Conservation (phyloP, 306 rosid genomes). For the Psophocarpus tetragonolobus region DNA sequence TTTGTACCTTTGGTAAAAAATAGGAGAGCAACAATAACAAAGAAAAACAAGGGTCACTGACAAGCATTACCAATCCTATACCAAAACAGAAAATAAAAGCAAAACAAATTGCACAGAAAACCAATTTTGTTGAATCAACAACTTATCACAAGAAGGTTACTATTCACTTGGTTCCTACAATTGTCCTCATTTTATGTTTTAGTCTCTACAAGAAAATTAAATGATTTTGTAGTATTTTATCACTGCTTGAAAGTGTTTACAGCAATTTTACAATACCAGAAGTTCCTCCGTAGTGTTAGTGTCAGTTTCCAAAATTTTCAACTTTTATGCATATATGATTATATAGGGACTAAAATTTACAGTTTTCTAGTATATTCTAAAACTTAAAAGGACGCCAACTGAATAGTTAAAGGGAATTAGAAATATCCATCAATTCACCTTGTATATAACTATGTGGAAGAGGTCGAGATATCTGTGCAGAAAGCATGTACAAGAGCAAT, state of each 20-base stretch:
- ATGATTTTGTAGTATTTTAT: neutral
- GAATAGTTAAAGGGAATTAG: neutral
- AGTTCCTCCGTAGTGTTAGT: neutral
- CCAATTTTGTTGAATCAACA: neutral
- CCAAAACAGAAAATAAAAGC: neutral
- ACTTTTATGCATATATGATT: neutral
- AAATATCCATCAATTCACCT: constrained; percentile 53
- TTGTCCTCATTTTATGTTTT: neutral
- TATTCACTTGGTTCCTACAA: neutral
- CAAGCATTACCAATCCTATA: neutral
- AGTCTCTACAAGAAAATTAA: neutral
- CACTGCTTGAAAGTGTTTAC: neutral
- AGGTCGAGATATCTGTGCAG: constrained; percentile 77
- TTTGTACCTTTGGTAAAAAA: constrained; percentile 56
- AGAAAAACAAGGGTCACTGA: constrained; percentile 10
- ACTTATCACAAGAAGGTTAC: neutral
- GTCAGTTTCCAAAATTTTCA: neutral
- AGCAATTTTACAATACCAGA: neutral
- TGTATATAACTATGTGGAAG: constrained; percentile 81
- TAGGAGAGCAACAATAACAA: neutral
- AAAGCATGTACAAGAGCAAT: constrained; percentile 79
- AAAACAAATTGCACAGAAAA: neutral
- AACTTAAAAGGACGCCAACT: neutral
- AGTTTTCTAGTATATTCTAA: neutral
- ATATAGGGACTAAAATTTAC: neutral